phyloP scores from a whole-genome alignment of 345 rosid genomes.

The Trapa incisa region DNA sequence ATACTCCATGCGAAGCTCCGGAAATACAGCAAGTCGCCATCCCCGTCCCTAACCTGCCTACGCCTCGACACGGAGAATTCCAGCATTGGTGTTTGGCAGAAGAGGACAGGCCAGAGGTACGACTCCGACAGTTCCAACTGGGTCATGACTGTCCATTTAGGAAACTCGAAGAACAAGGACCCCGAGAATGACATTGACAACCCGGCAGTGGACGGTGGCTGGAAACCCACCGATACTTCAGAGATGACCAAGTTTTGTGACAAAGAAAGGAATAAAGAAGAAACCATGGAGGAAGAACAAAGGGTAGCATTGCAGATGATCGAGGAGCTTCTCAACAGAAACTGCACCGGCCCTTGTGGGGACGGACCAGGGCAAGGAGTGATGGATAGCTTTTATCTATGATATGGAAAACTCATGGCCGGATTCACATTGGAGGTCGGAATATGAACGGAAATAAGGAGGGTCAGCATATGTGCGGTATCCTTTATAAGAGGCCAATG shows the following conservation, averaged over 20 bases:
- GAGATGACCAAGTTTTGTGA: slow-evolving; percentile 1
- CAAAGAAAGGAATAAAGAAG: neutral
- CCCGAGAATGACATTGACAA: neutral
- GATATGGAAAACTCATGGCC: too few relatives aligned
- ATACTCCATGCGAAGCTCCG: slow-evolving; percentile 41
- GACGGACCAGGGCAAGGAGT: too few relatives aligned
- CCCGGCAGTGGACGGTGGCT: neutral
- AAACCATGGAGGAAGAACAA: slow-evolving; percentile 33
- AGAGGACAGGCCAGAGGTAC: slow-evolving; percentile 37
- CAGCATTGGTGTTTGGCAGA: slow-evolving; percentile 56
- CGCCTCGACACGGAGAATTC: slow-evolving; percentile 50
- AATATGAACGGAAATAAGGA: too few relatives aligned
- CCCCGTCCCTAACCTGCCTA: slow-evolving; percentile 47
- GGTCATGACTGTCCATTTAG: slow-evolving; percentile 47
- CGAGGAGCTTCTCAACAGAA: slow-evolving; percentile 77
- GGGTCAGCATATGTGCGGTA: too few relatives aligned
- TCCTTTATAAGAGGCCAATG: too few relatives aligned
- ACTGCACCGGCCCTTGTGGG: slow-evolving; percentile 16
- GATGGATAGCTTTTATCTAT: too few relatives aligned
- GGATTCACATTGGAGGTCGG: too few relatives aligned
- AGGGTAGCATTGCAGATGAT: slow-evolving; percentile 84
- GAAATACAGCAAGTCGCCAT: slow-evolving; percentile 36
- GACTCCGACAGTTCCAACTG: slow-evolving; percentile 25
- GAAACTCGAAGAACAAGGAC: neutral
- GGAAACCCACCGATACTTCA: neutral